Conservation (phyloP, 139 green algal genomes). For the Pseudopediastrum boryanum region DNA sequence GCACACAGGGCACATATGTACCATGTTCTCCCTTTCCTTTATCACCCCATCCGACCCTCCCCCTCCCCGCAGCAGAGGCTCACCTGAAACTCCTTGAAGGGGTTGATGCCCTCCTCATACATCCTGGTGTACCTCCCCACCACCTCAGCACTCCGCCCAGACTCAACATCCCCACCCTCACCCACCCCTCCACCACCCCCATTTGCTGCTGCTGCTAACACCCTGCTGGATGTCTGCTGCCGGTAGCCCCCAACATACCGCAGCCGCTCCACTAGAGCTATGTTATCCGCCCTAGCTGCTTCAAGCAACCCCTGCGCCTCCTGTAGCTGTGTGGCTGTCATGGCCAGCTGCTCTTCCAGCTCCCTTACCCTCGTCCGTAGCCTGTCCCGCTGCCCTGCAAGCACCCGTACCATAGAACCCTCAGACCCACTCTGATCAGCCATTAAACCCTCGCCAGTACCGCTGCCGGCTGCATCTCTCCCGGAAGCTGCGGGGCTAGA, state of each 20-base stretch:
- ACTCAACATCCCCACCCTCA: slow-evolving; percentile 60
- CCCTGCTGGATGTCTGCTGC: background rate
- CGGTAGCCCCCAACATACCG: slow-evolving; percentile 55
- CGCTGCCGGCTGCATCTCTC: background rate
- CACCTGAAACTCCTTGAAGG: slow-evolving; percentile 85
- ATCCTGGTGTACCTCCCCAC: slow-evolving; percentile 82
- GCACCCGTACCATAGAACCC: slow-evolving; percentile 76
- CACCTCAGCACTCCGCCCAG: slow-evolving; percentile 57
- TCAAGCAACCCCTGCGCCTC: slow-evolving; percentile 48
- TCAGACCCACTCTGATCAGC: no score
- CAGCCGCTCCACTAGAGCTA: slow-evolving; percentile 90
- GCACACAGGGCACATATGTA: no score
- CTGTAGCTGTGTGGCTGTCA: slow-evolving; percentile 37
- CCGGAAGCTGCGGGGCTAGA: background rate
- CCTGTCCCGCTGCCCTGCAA: slow-evolving; percentile 86
- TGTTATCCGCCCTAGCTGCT: slow-evolving; percentile 79
- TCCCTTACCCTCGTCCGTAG: slow-evolving; percentile 69
- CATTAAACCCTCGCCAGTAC: slow-evolving; percentile 1
- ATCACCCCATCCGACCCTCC: background rate
- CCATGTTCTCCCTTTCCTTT: no score
- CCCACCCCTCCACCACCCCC: background rate
- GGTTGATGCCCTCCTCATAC: slow-evolving; percentile 92
- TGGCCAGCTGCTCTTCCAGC: slow-evolving; percentile 72
- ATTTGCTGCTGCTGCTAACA: slow-evolving; percentile 7
- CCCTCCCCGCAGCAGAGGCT: slow-evolving; percentile 5